phyloP scores from a whole-genome alignment of 2,329 filamentous ascomycete genomes.

The Pseudogymnoascus sp. region DNA sequence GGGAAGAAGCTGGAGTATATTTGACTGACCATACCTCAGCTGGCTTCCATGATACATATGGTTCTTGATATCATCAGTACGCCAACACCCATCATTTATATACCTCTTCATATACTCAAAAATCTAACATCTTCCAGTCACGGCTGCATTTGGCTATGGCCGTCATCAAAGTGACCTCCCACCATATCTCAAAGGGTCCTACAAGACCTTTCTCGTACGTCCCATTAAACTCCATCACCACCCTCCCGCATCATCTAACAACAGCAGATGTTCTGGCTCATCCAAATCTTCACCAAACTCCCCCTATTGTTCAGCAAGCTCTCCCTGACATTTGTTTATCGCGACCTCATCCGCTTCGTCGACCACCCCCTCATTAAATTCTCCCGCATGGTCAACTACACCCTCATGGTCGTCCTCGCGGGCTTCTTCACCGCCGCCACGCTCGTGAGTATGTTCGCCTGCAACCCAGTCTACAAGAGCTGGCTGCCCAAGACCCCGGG shows the following conservation, averaged over 20 bases:
- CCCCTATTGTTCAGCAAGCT: constrained; percentile 11
- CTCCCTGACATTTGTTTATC: constrained; percentile 11
- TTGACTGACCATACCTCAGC: too few relatives aligned
- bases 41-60: neutral
- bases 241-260: too few relatives aligned
- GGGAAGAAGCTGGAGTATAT: too few relatives aligned
- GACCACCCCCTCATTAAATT: neutral
- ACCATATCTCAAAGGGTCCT: neutral
- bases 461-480: constrained; percentile 3
- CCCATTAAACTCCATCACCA: too few relatives aligned
- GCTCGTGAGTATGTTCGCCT: constrained; percentile 5
- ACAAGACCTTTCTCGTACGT: neutral
- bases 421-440: constrained; percentile 3
- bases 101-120: too few relatives aligned
- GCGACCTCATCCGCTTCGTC: constrained; percentile 4
- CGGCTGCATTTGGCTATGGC: neutral
- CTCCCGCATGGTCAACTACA: constrained; percentile 5
- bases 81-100: neutral
- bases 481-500: neutral
- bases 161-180: neutral
- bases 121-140: neutral
- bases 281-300: constrained; percentile 13
- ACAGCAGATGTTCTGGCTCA: constrained; percentile 11
- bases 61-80: neutral
- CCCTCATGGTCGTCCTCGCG: neutral